Conservation (phyloP, 2,329 filamentous ascomycete genomes). For the Sporothrix pseudoabietina region DNA sequence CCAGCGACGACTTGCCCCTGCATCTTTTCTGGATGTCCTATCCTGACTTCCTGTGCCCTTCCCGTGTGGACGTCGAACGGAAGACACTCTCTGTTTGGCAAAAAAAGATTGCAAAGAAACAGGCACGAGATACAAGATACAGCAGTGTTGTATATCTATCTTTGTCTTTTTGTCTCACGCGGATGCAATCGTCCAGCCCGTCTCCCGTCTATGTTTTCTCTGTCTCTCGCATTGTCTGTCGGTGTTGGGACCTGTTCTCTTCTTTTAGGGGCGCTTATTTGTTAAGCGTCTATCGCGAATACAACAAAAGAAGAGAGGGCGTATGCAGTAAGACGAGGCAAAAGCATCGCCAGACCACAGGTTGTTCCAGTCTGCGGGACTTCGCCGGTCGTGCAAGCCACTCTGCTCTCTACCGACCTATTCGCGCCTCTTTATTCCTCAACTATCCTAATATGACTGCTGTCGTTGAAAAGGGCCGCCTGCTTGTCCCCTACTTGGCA, state of each 20-base stretch:
- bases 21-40: neutral
- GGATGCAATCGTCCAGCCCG: neutral
- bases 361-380: neutral
- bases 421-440: too few species aligned
- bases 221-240: neutral
- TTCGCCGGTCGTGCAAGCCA: neutral
- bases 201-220: neutral
- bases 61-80: neutral
- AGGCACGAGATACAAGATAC: neutral
- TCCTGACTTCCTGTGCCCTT: neutral
- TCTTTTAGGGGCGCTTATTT: neutral
- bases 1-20: slow-evolving; percentile 6
- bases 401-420: neutral
- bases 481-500: slow-evolving; percentile 1
- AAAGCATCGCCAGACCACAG: neutral
- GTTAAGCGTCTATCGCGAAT: neutral
- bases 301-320: neutral
- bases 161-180: neutral
- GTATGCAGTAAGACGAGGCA: neutral
- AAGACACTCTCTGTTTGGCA: neutral
- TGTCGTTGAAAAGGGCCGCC: neutral
- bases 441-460: neutral
- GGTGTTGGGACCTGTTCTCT: too few species aligned
- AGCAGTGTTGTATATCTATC: neutral
- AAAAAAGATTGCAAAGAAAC: neutral